Percentiles rank a stretch among this genome's conserved stretches.
Conservation (phyloP, 1,284 basidiomycete species). For the Irpex rosettiformis region DNA sequence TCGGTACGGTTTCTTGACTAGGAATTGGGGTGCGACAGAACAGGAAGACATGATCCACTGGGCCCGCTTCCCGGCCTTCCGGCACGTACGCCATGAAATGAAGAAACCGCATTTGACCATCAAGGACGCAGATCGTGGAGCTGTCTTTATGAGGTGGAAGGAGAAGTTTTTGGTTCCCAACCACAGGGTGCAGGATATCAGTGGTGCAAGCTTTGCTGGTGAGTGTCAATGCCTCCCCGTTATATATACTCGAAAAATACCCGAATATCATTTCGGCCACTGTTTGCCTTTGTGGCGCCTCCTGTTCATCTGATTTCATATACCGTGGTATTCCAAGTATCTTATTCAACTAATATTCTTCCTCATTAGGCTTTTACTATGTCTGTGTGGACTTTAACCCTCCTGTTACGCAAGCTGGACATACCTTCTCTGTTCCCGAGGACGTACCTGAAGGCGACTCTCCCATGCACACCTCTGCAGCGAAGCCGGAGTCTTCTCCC, state of each 20-base stretch:
- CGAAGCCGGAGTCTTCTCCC: constrained; percentile 21
- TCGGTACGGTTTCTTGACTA: constrained; percentile 84
- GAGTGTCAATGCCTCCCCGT: constrained; percentile 6
- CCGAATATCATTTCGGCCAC: not conserved
- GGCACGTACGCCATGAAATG: constrained; percentile 70
- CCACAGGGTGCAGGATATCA: constrained; percentile 91
- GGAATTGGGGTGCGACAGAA: constrained; percentile 83
- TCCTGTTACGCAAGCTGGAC: constrained; percentile 10
- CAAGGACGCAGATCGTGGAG: constrained; percentile 67
- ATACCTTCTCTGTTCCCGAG: constrained; percentile 13
- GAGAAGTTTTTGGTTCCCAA: constrained; percentile 94
- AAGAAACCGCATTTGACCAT: constrained; percentile 74
- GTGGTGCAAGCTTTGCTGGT: constrained; percentile 95
- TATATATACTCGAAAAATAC: constrained; percentile 7
- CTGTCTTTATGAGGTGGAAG: constrained; percentile 96
- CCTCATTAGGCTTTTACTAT: constrained; percentile 53
- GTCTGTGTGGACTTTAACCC: constrained; percentile 48
- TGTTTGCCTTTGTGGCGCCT: not conserved
- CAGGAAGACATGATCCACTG: constrained; percentile 89
- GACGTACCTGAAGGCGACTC: constrained; percentile 9
- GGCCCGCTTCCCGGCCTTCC: constrained; percentile 89
- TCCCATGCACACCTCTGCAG: constrained; percentile 4
- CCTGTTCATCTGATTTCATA: not conserved
- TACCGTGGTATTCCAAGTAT: not conserved
- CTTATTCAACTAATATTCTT: constrained; percentile 17